phyloP scores from a whole-genome alignment of 2,329 filamentous ascomycete genomes.

The Aureobasidium sp. region DNA sequence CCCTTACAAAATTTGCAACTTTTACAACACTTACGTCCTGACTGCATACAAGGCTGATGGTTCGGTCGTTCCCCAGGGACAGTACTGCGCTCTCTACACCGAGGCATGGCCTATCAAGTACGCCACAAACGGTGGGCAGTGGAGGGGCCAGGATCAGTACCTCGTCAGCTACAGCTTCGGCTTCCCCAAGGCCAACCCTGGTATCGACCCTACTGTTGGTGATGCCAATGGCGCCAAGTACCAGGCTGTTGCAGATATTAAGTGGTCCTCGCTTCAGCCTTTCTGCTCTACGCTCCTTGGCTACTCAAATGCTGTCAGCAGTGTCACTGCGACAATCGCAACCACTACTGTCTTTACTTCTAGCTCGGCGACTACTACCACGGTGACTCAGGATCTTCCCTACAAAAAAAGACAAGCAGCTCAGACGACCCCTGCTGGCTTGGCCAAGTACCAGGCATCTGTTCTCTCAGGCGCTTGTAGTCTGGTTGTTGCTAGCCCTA shows the following conservation, averaged over 20 bases:
- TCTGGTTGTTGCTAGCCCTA: not conserved
- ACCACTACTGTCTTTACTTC: not conserved
- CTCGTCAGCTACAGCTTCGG: conserved; percentile 12
- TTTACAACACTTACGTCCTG: conserved; percentile 9
- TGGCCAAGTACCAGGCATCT: not conserved
- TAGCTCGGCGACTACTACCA: not conserved
- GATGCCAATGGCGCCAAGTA: not conserved
- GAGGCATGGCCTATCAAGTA: conserved; percentile 13
- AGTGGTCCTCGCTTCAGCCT: conserved; percentile 11
- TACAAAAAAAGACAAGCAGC: not conserved
- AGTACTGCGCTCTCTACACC: conserved; percentile 15
- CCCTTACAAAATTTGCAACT: not conserved
- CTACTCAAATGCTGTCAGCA: conserved; percentile 5
- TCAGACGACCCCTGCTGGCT: not conserved
- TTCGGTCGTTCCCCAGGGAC: not conserved
- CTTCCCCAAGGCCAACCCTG: conserved; percentile 1
- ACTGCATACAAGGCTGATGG: not conserved
- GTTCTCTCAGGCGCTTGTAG: not conserved
- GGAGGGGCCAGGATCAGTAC: conserved; percentile 13
- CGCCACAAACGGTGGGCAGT: conserved; percentile 17
- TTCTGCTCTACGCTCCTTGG: conserved; percentile 14
- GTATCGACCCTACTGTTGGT: not conserved
- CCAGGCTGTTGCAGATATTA: conserved; percentile 13
- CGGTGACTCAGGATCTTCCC: not conserved
- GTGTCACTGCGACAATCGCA: not conserved